Conservation (phyloP, 75 land plant genomes). For the Cupressus sempervirens region DNA sequence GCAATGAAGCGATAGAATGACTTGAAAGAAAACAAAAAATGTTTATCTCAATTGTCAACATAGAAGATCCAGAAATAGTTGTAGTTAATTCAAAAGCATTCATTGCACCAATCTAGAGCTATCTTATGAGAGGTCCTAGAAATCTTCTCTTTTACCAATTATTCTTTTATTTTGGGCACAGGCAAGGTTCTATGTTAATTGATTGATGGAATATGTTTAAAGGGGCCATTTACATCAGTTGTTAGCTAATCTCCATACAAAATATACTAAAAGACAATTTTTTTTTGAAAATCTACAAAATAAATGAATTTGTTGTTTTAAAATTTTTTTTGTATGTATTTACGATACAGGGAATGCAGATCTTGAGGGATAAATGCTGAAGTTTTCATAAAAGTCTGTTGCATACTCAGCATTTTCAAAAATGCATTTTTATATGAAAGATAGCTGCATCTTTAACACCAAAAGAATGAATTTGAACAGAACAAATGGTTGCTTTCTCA, state of each 20-base stretch:
- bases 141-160: background rate
- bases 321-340: too few species aligned
- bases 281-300: too few species aligned
- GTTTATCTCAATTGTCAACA: background rate
- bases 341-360: too few species aligned
- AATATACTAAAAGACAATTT: too few species aligned
- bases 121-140: background rate
- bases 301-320: too few species aligned
- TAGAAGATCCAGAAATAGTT: background rate
- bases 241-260: too few species aligned
- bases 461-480: background rate
- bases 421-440: too few species aligned
- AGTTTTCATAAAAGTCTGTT: too few species aligned
- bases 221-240: slow-evolving; percentile 2
- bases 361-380: too few species aligned
- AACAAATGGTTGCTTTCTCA: background rate
- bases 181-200: background rate
- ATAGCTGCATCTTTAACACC: too few species aligned
- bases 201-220: background rate
- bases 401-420: too few species aligned
- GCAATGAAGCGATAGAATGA: background rate
- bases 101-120: background rate
- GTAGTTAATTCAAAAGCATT: background rate
- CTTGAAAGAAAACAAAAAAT: background rate
- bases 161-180: background rate